A percentile compares a stretch with the other conserved stretches of the same genome.
Conservation (phyloP, 2,329 filamentous ascomycete genomes). For the Hirsutella minnesotensis region DNA sequence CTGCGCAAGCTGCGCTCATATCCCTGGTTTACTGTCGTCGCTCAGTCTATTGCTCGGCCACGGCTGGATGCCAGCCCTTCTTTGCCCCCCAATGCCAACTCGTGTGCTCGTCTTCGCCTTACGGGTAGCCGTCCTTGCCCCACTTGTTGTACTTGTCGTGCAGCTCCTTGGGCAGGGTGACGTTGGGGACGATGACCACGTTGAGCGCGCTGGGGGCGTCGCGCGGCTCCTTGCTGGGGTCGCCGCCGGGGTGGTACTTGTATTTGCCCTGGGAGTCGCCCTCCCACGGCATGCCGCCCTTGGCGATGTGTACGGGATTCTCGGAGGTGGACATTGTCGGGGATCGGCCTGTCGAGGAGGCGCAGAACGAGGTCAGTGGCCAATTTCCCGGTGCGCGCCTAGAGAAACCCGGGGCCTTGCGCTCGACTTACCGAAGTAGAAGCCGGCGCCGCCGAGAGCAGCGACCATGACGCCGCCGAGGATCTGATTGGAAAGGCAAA, state of each 20-base stretch:
- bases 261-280: slow-evolving; percentile 53
- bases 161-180: slow-evolving; percentile 82
- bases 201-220: slow-evolving; percentile 94
- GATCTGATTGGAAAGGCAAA: slow-evolving; percentile 45
- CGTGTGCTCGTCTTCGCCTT: slow-evolving; percentile 1
- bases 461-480: slow-evolving; percentile 84
- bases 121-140: slow-evolving; percentile 88
- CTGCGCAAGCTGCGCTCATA: too few species aligned
- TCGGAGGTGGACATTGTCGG: slow-evolving; percentile 82
- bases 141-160: slow-evolving; percentile 99
- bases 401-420: neutral
- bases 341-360: slow-evolving; percentile 48
- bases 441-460: slow-evolving; percentile 79
- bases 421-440: slow-evolving; percentile 60
- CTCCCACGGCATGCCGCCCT: slow-evolving; percentile 87
- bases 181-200: slow-evolving; percentile 85
- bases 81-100: too few species aligned
- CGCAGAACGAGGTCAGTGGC: neutral
- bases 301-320: slow-evolving; percentile 59
- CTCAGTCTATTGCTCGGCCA: too few species aligned
- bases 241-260: slow-evolving; percentile 77
- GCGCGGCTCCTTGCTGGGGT: slow-evolving; percentile 61
- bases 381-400: neutral
- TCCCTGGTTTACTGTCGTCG: too few species aligned
- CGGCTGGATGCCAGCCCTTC: too few species aligned